Percentiles rank a stretch among this genome's conserved stretches.
Evolutionary conservation across 495 filamentous ascomycete genomes (phyloP).

Genomic region (Tuber magnatum): DNA sequence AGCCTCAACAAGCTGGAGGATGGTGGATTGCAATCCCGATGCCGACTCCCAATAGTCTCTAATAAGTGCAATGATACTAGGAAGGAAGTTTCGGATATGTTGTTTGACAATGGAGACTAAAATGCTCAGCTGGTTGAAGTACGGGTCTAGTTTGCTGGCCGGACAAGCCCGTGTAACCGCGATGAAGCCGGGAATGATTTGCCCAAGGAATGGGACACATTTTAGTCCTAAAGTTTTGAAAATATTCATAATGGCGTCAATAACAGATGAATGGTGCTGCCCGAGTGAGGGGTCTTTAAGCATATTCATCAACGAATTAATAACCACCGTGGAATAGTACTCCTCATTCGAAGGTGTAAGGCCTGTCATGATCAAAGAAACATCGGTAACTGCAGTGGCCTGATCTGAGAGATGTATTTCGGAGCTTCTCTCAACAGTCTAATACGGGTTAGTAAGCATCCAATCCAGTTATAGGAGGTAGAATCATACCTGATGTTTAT

Average conservation of each 20-base stretch:
- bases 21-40: constrained; percentile 74
- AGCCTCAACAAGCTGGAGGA: constrained; percentile 81
- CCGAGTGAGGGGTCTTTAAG: constrained; percentile 79
- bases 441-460: background rate
- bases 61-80: constrained; percentile 72
- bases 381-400: constrained; percentile 70
- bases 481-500: constrained; percentile 66
- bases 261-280: constrained; percentile 88
- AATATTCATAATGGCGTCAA: constrained; percentile 97
- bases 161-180: constrained; percentile 72
- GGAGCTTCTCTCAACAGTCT: constrained; percentile 38
- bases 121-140: constrained; percentile 91
- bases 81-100: constrained; percentile 83
- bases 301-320: constrained; percentile 86
- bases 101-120: constrained; percentile 91
- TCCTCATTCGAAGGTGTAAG: constrained; percentile 96
- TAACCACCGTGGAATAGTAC: constrained; percentile 96
- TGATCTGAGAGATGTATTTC: constrained; percentile 41
- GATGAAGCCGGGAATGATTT: constrained; percentile 90
- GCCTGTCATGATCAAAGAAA: constrained; percentile 93
- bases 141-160: constrained; percentile 69
- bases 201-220: constrained; percentile 85
- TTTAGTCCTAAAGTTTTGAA: constrained; percentile 93
- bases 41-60: constrained; percentile 77
- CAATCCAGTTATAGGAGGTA: constrained; percentile 46